These are phyloP conservation scores for Ettlia oleoabundans DNA, from an alignment of 139 green algal species.

Conservation along the genomic window DNA sequence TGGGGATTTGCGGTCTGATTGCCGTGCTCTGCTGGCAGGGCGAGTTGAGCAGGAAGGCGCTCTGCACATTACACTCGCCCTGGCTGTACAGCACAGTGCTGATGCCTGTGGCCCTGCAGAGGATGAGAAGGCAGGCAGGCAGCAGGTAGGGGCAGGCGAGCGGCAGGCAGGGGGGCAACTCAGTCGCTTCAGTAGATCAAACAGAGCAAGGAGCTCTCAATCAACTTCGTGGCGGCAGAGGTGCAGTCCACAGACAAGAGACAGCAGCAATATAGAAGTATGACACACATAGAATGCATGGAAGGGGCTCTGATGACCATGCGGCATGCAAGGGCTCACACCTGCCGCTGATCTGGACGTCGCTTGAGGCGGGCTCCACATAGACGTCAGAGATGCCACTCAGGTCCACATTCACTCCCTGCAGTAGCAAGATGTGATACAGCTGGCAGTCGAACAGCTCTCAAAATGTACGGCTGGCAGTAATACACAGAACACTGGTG, in stretches of 20 bases:
- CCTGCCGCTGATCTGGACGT: slow-evolving; percentile 24
- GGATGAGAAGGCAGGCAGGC: neutral
- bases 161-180: neutral
- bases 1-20: neutral
- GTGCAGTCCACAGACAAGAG: too few relatives aligned
- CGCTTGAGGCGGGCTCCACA: neutral
- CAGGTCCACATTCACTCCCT: neutral
- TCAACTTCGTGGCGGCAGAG: too few relatives aligned
- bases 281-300: too few relatives aligned
- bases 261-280: too few relatives aligned
- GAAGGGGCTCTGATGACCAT: too few relatives aligned
- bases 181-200: neutral
- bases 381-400: slow-evolving; percentile 29
- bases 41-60: slow-evolving; percentile 8
- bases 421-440: too few relatives aligned
- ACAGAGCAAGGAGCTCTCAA: too few relatives aligned
- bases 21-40: slow-evolving; percentile 21
- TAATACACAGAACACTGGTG: too few relatives aligned
- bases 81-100: slow-evolving; percentile 20
- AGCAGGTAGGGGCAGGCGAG: neutral
- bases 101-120: slow-evolving; percentile 21
- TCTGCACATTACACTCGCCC: slow-evolving; percentile 20
- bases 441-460: too few relatives aligned
- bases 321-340: neutral
- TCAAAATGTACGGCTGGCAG: too few relatives aligned